phyloP scores from a whole-genome alignment of 352 stramenopile species.

The Blastocystis sp. region DNA sequence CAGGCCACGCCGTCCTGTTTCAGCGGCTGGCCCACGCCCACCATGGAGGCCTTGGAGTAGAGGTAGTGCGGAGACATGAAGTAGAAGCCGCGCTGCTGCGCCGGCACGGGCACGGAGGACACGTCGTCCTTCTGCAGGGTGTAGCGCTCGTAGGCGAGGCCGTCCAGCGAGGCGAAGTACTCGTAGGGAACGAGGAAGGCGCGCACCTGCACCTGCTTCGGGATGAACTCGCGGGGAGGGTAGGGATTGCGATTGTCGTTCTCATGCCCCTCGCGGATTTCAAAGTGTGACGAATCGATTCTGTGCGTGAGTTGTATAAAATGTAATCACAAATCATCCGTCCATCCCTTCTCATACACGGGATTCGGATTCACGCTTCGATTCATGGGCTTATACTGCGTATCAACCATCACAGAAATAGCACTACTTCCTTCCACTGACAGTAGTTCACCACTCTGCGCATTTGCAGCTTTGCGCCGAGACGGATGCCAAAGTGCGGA shows the following conservation, averaged over 20 bases:
- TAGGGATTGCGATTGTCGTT: constrained; percentile 40
- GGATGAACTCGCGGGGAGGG: background rate
- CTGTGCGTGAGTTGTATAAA: background rate
- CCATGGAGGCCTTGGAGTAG: constrained; percentile 32
- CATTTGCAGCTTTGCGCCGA: constrained; percentile 33
- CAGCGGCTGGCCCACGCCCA: background rate
- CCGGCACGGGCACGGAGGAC: background rate
- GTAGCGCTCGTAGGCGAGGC: constrained; percentile 16
- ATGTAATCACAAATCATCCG: constrained; percentile 1
- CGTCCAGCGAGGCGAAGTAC: constrained; percentile 20
- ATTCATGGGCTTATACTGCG: constrained; percentile 23
- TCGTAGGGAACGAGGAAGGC: constrained; percentile 36
- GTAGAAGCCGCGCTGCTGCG: constrained; percentile 47
- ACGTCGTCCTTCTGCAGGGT: constrained; percentile 8
- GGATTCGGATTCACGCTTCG: background rate
- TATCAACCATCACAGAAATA: background rate
- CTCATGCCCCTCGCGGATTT: constrained; percentile 5
- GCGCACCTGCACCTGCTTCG: constrained; percentile 6
- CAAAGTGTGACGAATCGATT: constrained; percentile 33
- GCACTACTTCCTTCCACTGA: constrained; percentile 46
- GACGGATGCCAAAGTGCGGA: constrained; percentile 2
- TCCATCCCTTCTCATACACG: constrained; percentile 52
- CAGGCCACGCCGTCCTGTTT: constrained; percentile 19
- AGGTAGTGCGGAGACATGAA: constrained; percentile 41
- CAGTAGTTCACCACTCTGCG: constrained; percentile 49